Conservation (phyloP, 768 basidiomycete genomes). For the Omphalotus guepiniiformis region DNA sequence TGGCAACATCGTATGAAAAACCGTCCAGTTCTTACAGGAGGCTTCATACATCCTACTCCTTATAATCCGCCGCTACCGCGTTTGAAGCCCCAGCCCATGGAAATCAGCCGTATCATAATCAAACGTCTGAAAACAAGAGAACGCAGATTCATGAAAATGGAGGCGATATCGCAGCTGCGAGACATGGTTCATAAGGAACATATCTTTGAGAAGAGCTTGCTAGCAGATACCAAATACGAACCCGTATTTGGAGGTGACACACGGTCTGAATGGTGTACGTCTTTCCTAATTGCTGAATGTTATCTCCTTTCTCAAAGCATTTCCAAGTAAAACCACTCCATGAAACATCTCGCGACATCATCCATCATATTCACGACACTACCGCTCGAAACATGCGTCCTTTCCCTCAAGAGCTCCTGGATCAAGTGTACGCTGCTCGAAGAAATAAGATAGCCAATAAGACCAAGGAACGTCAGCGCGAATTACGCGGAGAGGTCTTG, state of each 20-base stretch:
- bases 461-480: slow-evolving; percentile 55
- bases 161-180: slow-evolving; percentile 25
- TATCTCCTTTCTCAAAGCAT: neutral
- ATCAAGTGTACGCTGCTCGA: slow-evolving; percentile 50
- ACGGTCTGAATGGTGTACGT: neutral
- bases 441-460: slow-evolving; percentile 60
- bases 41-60: slow-evolving; percentile 57
- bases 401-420: slow-evolving; percentile 46
- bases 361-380: neutral
- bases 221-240: neutral
- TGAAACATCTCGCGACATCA: slow-evolving; percentile 26
- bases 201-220: slow-evolving; percentile 27
- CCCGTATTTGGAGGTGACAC: slow-evolving; percentile 1
- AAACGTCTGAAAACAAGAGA: slow-evolving; percentile 34
- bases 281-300: neutral
- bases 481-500: slow-evolving; percentile 60
- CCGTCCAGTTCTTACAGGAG: slow-evolving; percentile 70
- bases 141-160: slow-evolving; percentile 36
- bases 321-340: slow-evolving; percentile 33
- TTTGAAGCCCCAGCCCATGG: slow-evolving; percentile 71
- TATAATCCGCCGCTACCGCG: slow-evolving; percentile 73
- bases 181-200: slow-evolving; percentile 31
- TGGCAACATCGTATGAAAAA: slow-evolving; percentile 50
- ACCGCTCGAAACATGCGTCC: slow-evolving; percentile 21
- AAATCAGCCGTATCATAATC: slow-evolving; percentile 68